Evolutionary conservation across 345 rosid species (phyloP).

Genomic region (Triadica sebifera): DNA sequence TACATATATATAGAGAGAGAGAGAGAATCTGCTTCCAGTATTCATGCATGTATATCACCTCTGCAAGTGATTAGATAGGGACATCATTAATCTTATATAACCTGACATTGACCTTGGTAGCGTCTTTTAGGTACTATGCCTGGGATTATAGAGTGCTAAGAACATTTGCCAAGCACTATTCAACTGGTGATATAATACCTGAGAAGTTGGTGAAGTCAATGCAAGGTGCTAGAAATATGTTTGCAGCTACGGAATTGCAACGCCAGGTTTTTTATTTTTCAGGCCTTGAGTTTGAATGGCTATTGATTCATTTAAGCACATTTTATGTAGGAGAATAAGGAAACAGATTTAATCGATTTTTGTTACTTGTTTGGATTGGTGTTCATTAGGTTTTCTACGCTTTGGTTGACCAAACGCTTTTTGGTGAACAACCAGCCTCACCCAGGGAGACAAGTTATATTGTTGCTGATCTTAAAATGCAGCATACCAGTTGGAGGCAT

Average conservation of each 20-base stretch:
- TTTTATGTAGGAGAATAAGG: not conserved
- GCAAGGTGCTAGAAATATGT: slow-evolving; percentile 85
- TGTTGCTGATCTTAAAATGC: slow-evolving; percentile 66
- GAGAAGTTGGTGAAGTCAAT: slow-evolving; percentile 77
- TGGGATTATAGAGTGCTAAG: slow-evolving; percentile 79
- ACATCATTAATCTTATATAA: slow-evolving; percentile 2
- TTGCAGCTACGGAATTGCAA: slow-evolving; percentile 92
- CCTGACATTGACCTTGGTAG: slow-evolving; percentile 8
- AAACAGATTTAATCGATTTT: slow-evolving; percentile 10
- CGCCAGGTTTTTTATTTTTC: slow-evolving; percentile 72
- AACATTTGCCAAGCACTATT: slow-evolving; percentile 80
- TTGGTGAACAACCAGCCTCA: slow-evolving; percentile 60
- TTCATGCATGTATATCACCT: not conserved
- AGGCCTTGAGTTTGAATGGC: slow-evolving; percentile 17
- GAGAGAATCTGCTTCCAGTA: not conserved
- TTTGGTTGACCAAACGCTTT: slow-evolving; percentile 77
- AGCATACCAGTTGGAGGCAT: slow-evolving; percentile 80
- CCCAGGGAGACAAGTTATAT: slow-evolving; percentile 49
- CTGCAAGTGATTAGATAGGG: not conserved
- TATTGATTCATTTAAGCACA: slow-evolving; percentile 13
- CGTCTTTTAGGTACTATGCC: slow-evolving; percentile 67
- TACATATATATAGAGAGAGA: no score
- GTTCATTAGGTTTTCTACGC: slow-evolving; percentile 62
- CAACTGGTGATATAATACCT: slow-evolving; percentile 81
- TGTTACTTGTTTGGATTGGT: slow-evolving; percentile 11